Conservation (phyloP, 331 rosid genomes). For the Malus hybrid region DNA sequence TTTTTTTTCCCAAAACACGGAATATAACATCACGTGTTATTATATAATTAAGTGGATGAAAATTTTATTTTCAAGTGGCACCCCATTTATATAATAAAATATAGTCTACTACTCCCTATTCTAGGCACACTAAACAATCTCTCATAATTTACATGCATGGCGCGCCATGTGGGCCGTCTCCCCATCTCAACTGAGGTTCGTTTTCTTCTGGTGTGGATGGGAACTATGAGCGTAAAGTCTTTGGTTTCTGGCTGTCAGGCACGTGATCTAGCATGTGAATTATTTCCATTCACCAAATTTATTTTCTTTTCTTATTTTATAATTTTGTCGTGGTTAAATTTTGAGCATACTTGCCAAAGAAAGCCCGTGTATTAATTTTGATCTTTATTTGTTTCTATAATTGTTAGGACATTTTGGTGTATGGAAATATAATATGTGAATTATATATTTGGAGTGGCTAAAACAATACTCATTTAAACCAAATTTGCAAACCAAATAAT, state of each 20-base stretch:
- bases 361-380: neutral
- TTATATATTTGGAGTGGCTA: neutral
- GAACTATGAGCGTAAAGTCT: neutral
- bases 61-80: too few species aligned
- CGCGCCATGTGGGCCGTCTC: constrained; percentile 12
- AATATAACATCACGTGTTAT: too few species aligned
- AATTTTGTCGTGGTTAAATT: neutral
- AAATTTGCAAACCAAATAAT: too few species aligned
- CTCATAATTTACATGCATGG: constrained; percentile 10
- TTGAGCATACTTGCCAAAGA: neutral
- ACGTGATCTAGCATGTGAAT: constrained; percentile 14
- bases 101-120: too few species aligned
- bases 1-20: too few species aligned
- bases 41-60: too few species aligned
- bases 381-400: neutral
- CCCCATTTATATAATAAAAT: too few species aligned
- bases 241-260: neutral
- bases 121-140: too few species aligned
- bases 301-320: neutral
- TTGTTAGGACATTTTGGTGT: neutral
- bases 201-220: neutral
- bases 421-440: neutral
- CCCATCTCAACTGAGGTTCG: neutral
- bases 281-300: neutral
- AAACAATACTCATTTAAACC: too few species aligned